Conservation (phyloP, 202 grass and related monocot genomes). For the Thinopyrum obtusiflorum region DNA sequence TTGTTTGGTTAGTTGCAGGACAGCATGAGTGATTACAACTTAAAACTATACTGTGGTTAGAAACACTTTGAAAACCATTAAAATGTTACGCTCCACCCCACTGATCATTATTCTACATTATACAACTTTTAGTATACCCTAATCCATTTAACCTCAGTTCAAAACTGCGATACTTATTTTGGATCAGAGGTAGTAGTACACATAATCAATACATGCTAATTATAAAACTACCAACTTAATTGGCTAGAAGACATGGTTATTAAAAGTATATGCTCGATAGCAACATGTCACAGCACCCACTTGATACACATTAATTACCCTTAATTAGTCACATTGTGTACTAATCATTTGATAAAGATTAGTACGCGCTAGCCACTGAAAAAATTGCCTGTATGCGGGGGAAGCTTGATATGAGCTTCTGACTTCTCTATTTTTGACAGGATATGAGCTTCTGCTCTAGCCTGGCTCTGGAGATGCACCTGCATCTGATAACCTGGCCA, state of each 20-base stretch:
- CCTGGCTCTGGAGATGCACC: background rate
- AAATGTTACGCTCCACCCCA: background rate
- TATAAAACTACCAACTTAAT: background rate
- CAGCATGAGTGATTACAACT: background rate
- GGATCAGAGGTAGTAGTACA: background rate
- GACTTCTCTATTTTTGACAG: background rate
- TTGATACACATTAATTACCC: background rate
- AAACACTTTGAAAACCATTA: background rate
- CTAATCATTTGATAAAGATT: no score
- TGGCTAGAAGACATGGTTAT: background rate
- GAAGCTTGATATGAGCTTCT: background rate
- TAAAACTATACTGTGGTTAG: background rate
- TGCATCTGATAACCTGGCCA: background rate
- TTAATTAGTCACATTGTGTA: background rate
- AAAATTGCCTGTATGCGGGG: background rate
- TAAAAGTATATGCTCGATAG: background rate
- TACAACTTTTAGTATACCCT: background rate
- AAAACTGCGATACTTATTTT: no score
- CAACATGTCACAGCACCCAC: background rate
- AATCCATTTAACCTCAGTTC: background rate
- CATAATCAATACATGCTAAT: background rate
- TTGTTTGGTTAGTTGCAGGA: background rate
- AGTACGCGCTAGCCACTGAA: background rate
- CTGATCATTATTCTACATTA: background rate
- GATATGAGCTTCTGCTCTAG: background rate